A percentile compares a stretch with the other conserved stretches of the same genome.
Evolutionary conservation across 176 grass and related monocot species (phyloP).

Genomic region (Aegilops sharonensis): DNA sequence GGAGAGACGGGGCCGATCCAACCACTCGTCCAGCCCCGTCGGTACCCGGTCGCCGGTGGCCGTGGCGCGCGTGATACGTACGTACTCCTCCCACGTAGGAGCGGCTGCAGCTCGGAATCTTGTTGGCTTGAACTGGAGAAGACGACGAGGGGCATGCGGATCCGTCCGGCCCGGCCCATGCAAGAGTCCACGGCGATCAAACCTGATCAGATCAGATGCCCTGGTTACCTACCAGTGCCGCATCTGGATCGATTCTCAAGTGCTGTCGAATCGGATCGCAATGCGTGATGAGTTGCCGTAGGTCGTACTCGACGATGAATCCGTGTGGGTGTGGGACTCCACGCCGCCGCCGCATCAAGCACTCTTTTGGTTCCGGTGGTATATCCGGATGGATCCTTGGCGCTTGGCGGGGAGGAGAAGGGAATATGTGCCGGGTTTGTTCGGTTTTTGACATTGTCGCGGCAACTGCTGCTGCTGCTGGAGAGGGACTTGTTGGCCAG

Average conservation of each 20-base stretch:
- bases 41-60: background rate
- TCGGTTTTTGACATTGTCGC: background rate
- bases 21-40: background rate
- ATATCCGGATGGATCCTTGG: conserved; percentile 41
- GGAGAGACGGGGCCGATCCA: background rate
- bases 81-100: too few species aligned
- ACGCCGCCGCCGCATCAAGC: too few species aligned
- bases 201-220: too few species aligned
- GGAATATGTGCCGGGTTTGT: conserved; percentile 4
- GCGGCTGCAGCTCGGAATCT: too few species aligned
- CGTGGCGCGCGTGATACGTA: too few species aligned
- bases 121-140: too few species aligned
- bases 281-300: background rate
- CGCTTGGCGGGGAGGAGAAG: background rate
- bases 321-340: background rate
- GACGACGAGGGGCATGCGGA: too few species aligned
- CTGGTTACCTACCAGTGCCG: too few species aligned
- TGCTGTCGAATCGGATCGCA: background rate
- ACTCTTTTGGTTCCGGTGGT: too few species aligned
- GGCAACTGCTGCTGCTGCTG: background rate
- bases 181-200: too few species aligned
- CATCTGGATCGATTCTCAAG: too few species aligned
- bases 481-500: background rate
- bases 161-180: too few species aligned
- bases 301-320: background rate